Percentiles rank a stretch among this genome's conserved stretches.
Evolutionary conservation across 148 eudicot genomes (phyloP).

Genomic region (Chenopodium berlandieri): DNA sequence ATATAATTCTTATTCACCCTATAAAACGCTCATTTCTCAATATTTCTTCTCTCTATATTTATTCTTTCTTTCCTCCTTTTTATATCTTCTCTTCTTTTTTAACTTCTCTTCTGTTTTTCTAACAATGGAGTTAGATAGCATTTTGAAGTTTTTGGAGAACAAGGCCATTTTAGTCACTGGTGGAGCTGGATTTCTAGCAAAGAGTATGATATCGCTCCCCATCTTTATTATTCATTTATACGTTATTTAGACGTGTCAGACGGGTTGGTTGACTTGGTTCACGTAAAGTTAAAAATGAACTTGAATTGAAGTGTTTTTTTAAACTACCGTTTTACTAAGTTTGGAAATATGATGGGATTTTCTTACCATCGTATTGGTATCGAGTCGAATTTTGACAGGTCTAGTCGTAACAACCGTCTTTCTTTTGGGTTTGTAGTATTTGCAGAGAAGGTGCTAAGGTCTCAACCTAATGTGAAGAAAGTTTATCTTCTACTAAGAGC

Average conservation of each 20-base stretch:
- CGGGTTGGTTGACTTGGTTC: neutral
- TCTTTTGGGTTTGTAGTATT: constrained; percentile 41
- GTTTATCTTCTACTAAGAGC: constrained; percentile 76
- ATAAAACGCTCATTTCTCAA: neutral
- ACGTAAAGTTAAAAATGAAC: no score
- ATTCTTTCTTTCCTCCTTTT: neutral
- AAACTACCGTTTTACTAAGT: no score
- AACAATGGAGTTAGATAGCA: constrained; percentile 46
- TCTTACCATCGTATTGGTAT: no score
- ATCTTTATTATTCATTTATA: constrained; percentile 8
- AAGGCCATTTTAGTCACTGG: constrained; percentile 61
- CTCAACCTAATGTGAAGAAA: constrained; percentile 79
- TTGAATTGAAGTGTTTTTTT: no score
- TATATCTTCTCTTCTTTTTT: neutral
- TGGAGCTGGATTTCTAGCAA: constrained; percentile 66
- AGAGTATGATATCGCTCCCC: constrained; percentile 31
- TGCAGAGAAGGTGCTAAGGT: constrained; percentile 68
- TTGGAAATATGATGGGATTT: no score
- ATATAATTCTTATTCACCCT: neutral
- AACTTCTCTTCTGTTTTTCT: neutral
- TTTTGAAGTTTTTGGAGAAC: constrained; percentile 45
- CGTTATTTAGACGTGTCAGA: neutral
- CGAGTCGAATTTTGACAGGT: neutral
- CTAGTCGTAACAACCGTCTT: neutral
- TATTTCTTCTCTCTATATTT: neutral